Evolutionary conservation across 2,329 filamentous ascomycete genomes (phyloP).

Genomic region (Macrophomina tecta): DNA sequence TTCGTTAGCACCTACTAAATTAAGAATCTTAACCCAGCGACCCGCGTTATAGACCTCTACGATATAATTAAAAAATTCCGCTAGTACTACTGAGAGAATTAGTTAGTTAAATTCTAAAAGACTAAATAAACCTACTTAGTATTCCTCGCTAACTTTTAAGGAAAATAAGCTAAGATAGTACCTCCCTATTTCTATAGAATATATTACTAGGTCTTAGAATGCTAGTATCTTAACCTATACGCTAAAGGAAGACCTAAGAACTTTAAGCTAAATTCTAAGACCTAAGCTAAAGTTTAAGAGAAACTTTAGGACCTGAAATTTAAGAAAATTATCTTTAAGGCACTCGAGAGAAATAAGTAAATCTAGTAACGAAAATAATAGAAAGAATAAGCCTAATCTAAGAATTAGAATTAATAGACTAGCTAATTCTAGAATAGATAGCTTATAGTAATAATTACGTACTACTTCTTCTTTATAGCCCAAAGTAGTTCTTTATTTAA

Average conservation of each 20-base stretch:
- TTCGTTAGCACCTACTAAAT: conserved; percentile 2
- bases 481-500: not conserved
- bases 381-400: not conserved
- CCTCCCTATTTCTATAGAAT: not conserved
- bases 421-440: no score
- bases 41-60: not conserved
- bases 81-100: not conserved
- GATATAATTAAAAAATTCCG: not conserved
- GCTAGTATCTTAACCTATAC: not conserved
- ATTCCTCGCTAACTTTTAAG: not conserved
- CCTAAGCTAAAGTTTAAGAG: not conserved
- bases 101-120: not conserved
- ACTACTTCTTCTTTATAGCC: not conserved
- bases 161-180: not conserved
- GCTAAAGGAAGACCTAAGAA: not conserved
- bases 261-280: not conserved
- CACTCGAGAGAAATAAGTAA: not conserved
- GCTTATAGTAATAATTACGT: no score
- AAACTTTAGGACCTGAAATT: not conserved
- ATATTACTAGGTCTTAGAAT: not conserved
- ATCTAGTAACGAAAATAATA: not conserved
- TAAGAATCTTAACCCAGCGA: not conserved
- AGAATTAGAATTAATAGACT: not conserved
- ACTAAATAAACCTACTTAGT: not conserved
- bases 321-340: not conserved